Base-by-base conservation (phyloP, 345 rosid genomes). In the Conringia planisiliqua region DNA sequence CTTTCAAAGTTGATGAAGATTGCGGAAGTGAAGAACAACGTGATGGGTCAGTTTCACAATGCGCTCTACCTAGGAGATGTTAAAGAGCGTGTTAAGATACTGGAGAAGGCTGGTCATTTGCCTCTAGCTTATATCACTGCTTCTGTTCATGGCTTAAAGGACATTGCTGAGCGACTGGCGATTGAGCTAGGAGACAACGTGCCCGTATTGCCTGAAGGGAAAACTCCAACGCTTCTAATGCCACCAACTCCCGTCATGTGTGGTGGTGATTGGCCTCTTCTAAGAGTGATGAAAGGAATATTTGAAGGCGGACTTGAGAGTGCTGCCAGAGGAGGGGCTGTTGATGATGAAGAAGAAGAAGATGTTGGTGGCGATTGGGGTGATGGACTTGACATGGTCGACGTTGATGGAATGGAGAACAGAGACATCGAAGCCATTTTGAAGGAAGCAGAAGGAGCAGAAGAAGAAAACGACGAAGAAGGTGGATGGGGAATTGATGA, bases 261-360 rank as follows among this genome's bases (percentile, higher is more conserved):
- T 32, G 62, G 62, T 32, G 42, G 62, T 57, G 62, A 57, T 33
- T 57, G 62, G 62, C 42, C 62, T 57, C 62, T 57, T 57, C 42
- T 57, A 3, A 57, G 62, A 57, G 62, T 57, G 8, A 57, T 57
- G 42, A 57, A 57, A 14, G 62, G 42, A 57, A 57, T 57, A 2
- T 57, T 57, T 29, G 60, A 29, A 55, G 60, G 60, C 9, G 38
- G 60, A 7, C 60, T 55, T 57, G 62, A 57, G 40, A 10, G 62
- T 32, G 62, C 42, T 16, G 9, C 33, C 35, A 54, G 17, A 26
- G 59, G 35, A 27, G 57, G 16, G 1, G 35, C 17, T 24, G 59
- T 12, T 54, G 17, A 54, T 54, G 27, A 22, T 4, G 56, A 50
- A 0, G 62, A 54, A 26, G 32, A 55, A 29, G 62, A 32, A 30